Conservation (phyloP, 1,284 basidiomycete genomes). For the Phaffia rhodozyma region DNA sequence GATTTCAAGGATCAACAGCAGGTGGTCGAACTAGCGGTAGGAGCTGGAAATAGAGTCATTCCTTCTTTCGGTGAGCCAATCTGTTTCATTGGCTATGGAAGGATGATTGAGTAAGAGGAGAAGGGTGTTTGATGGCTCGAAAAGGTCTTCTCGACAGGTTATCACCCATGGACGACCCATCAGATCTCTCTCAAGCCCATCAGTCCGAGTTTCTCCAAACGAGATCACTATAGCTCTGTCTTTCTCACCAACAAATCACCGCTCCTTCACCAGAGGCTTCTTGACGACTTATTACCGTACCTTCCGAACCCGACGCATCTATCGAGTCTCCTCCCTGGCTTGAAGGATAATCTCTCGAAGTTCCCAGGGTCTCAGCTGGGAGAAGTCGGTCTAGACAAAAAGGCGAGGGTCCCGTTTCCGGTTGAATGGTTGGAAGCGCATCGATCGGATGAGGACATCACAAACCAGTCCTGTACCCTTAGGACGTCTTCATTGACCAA, state of each 20-base stretch:
- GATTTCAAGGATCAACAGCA: background rate
- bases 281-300: background rate
- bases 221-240: constrained; percentile 2
- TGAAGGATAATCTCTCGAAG: background rate
- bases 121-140: background rate
- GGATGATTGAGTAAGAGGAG: background rate
- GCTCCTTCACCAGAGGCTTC: background rate
- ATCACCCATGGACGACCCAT: constrained; percentile 8
- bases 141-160: background rate
- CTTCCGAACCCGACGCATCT: constrained; percentile 1
- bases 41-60: background rate
- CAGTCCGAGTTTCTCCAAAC: background rate
- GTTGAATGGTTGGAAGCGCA: background rate
- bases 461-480: background rate
- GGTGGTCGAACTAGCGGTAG: constrained; percentile 5
- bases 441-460: background rate
- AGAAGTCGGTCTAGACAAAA: constrained; percentile 12
- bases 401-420: constrained; percentile 9
- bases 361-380: constrained; percentile 7
- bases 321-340: background rate
- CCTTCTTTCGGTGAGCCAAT: constrained; percentile 9
- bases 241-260: background rate
- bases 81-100: background rate
- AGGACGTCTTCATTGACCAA: too few relatives aligned
- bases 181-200: background rate